These are phyloP conservation scores for Perilla frutescens DNA, from an alignment of 257 asterid species.

Conservation along the genomic window DNA sequence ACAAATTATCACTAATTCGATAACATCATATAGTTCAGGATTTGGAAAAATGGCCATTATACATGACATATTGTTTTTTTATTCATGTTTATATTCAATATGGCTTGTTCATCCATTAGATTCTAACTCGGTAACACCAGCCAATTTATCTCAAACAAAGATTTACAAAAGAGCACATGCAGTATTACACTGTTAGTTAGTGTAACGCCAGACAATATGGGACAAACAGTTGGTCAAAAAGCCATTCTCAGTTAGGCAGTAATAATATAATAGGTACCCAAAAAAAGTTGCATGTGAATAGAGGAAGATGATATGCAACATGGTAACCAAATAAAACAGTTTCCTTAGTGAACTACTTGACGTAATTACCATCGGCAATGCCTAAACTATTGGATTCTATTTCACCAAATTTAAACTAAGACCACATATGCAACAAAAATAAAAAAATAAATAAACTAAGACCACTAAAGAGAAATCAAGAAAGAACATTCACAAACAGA, in stretches of 20 bases:
- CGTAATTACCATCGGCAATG: slow-evolving; percentile 16
- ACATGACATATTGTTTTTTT: background rate
- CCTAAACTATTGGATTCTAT: slow-evolving; percentile 15
- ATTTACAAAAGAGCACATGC: background rate
- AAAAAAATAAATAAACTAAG: background rate
- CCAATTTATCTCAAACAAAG: slow-evolving; percentile 20
- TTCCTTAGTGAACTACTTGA: slow-evolving; percentile 14
- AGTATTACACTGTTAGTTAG: background rate
- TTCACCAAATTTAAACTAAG: slow-evolving; percentile 20
- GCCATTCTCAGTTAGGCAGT: slow-evolving; percentile 7
- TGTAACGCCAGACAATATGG: background rate
- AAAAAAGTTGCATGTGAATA: background rate
- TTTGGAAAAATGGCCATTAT: background rate
- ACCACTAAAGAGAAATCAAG: slow-evolving; percentile 21
- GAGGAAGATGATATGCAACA: slow-evolving; percentile 16
- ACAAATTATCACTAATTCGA: background rate
- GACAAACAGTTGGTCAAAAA: slow-evolving; percentile 13
- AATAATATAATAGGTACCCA: background rate
- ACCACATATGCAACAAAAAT: background rate
- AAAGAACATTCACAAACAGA: background rate
- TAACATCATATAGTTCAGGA: slow-evolving; percentile 3
- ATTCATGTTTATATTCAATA: slow-evolving; percentile 10
- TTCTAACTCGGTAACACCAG: slow-evolving; percentile 2
- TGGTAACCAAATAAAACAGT: slow-evolving; percentile 13
- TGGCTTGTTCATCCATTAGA: slow-evolving; percentile 14